Conservation (phyloP, 2,329 filamentous ascomycete genomes). For the Colletotrichum costaricense region DNA sequence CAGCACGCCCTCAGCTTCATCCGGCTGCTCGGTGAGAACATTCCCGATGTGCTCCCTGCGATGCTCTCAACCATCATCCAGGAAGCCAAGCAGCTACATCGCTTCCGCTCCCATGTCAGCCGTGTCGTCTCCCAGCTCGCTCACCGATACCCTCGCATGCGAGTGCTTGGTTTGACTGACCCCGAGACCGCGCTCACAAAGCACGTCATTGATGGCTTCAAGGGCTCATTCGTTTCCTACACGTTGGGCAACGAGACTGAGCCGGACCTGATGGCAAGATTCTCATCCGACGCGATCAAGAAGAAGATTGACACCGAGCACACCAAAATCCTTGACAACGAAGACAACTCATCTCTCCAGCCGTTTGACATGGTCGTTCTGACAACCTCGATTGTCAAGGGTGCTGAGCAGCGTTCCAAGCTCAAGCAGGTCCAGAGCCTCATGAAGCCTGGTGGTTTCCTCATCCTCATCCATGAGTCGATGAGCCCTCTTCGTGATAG, state of each 20-base stretch:
- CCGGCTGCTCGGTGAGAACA: conserved; percentile 38
- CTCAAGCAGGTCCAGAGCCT: conserved; percentile 42
- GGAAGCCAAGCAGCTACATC: conserved; percentile 44
- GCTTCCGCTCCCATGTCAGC: conserved; percentile 43
- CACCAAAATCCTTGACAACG: conserved; percentile 45
- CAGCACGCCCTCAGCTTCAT: conserved; percentile 44
- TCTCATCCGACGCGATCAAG: conserved; percentile 41
- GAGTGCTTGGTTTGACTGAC: conserved; percentile 47
- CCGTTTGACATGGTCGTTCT: conserved; percentile 45
- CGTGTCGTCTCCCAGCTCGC: conserved; percentile 32
- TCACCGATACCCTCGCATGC: conserved; percentile 36
- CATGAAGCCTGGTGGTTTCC: conserved; percentile 46
- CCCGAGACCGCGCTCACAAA: conserved; percentile 49
- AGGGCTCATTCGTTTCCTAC: conserved; percentile 46
- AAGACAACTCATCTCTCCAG: conserved; percentile 40
- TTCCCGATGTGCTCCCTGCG: conserved; percentile 40
- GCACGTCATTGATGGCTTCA: conserved; percentile 54
- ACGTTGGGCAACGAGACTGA: conserved; percentile 44
- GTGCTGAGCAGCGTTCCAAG: conserved; percentile 41
- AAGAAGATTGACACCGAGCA: conserved; percentile 37
- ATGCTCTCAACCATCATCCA: conserved; percentile 41
- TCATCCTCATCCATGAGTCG: conserved; percentile 42
- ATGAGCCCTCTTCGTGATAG: conserved; percentile 36
- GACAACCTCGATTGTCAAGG: conserved; percentile 44
- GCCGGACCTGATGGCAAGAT: conserved; percentile 37